Percentiles rank a stretch among this genome's conserved stretches.
phyloP scores from a whole-genome alignment of 2,329 filamentous ascomycete genomes.

The Phialophora chinensis region DNA sequence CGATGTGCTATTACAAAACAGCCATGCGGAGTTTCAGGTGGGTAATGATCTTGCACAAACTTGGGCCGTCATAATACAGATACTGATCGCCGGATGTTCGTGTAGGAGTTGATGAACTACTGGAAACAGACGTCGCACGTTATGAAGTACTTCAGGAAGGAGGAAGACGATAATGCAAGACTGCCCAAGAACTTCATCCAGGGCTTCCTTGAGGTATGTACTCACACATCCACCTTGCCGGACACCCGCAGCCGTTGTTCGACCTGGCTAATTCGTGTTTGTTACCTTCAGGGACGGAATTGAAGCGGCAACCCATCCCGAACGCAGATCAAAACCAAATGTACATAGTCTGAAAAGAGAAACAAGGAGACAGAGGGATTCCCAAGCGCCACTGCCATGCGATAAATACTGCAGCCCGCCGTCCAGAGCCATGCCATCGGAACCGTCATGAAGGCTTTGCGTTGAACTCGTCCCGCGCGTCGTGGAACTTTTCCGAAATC shows the following conservation, averaged over 20 bases:
- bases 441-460: constrained; percentile 45
- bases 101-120: constrained; percentile 95
- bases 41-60: constrained; percentile 28
- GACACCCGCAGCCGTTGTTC: background rate
- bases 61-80: background rate
- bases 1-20: constrained; percentile 89
- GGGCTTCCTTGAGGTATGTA: constrained; percentile 87
- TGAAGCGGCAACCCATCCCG: constrained; percentile 16
- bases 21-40: constrained; percentile 93
- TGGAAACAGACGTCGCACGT: constrained; percentile 97
- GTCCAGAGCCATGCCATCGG: constrained; percentile 35
- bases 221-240: background rate
- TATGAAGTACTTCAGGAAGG: constrained; percentile 93
- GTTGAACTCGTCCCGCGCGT: constrained; percentile 68
- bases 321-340: constrained; percentile 29
- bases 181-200: constrained; percentile 90
- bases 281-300: constrained; percentile 27
- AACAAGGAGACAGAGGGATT: constrained; percentile 27
- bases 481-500: constrained; percentile 85
- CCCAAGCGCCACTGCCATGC: constrained; percentile 29
- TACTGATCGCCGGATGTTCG: constrained; percentile 8
- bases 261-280: background rate
- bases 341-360: constrained; percentile 35
- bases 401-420: background rate
- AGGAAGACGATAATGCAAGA: constrained; percentile 76